These are phyloP conservation scores for Trypanosoma melophagium DNA, from an alignment of 208 protist genomes.

Conservation along the genomic window DNA sequence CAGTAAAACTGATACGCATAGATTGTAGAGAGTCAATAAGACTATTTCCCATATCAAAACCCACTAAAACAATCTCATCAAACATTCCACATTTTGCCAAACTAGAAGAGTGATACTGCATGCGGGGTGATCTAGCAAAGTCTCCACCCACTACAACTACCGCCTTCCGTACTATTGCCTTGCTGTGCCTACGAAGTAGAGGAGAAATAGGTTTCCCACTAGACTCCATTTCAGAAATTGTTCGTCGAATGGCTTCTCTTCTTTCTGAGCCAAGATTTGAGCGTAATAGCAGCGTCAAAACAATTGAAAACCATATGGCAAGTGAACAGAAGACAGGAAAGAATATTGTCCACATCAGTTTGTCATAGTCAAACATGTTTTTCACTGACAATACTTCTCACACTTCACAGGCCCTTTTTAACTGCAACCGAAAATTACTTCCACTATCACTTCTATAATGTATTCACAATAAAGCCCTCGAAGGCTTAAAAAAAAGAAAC, in stretches of 20 bases:
- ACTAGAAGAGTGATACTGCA: conserved; percentile 90
- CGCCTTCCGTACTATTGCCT: conserved; percentile 49
- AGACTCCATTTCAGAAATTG: conserved; percentile 26
- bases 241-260: conserved; percentile 38
- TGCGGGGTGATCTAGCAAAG: conserved; percentile 84
- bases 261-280: conserved; percentile 48
- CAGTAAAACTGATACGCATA: conserved; percentile 1
- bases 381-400: background rate
- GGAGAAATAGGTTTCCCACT: background rate
- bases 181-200: conserved; percentile 8
- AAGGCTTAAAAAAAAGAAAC: background rate
- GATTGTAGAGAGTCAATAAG: conserved; percentile 59
- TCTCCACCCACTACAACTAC: conserved; percentile 90
- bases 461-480: background rate
- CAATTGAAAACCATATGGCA: conserved; percentile 73
- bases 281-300: conserved; percentile 62
- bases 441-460: no score
- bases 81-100: conserved; percentile 70
- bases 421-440: no score
- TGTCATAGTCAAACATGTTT: conserved; percentile 51
- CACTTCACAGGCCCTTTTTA: no score
- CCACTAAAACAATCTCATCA: conserved; percentile 74
- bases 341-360: conserved; percentile 57
- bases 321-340: conserved; percentile 56
- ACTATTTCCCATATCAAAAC: conserved; percentile 67